Conservation (phyloP, 345 rosid species). For the Cardamine chenopodiifolia region DNA sequence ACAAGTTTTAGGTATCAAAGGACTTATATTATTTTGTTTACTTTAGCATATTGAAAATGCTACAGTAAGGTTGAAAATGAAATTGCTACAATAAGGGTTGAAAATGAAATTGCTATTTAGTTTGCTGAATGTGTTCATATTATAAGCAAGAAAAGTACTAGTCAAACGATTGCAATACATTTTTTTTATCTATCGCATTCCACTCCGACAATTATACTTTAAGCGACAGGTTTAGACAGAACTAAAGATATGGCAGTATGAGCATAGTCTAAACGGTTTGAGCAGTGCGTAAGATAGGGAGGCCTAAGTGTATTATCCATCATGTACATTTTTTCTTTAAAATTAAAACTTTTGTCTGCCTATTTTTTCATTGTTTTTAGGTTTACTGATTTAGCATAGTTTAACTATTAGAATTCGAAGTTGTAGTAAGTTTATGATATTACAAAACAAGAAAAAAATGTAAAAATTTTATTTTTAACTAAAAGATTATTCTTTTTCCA, state of each 20-base stretch:
- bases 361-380: not conserved
- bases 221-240: not conserved
- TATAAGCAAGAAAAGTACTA: not conserved
- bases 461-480: not conserved
- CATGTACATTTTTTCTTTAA: not conserved
- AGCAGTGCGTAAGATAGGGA: not conserved
- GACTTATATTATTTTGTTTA: not conserved
- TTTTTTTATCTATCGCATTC: not conserved
- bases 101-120: not conserved
- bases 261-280: not conserved
- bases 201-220: not conserved
- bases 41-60: constrained; percentile 17
- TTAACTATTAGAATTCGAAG: not conserved
- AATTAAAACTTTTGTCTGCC: not conserved
- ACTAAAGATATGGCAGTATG: not conserved
- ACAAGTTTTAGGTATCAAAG: not conserved
- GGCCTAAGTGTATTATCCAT: not conserved
- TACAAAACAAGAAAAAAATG: not conserved
- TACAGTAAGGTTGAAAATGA: not conserved
- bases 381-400: not conserved
- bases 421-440: not conserved
- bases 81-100: not conserved
- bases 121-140: constrained; percentile 1
- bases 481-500: not conserved
- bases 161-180: not conserved